Base-by-base conservation (phyloP, 1,284 basidiomycete species). In the Sphagnurus paluster region DNA sequence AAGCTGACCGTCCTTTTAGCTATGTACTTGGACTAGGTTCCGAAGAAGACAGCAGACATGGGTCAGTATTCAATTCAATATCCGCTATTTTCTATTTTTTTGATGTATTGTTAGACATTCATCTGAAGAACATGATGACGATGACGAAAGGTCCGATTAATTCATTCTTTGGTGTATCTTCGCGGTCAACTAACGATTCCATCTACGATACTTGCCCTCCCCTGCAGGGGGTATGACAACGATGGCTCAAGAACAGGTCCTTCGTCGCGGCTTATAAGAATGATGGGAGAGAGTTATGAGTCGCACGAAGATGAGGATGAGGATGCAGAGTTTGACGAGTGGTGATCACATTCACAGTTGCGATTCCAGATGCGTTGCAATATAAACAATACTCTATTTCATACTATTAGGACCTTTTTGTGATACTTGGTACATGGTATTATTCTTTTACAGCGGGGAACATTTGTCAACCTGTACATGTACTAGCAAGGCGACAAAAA, bases 231-330 rank as follows among this genome's bases (percentile, higher is more conserved):
- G 24, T 54, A 54, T 21, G 52, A 42, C 8, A 44, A 54, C 14
- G 52, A 54, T 25, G 52, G 42, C 19, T 54, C 52, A 11, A 52
- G 47, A 23, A 39, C 38, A 17, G 52, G 52, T 30, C 52, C 52
- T 24, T 48, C 52, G 17, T 52, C 49, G 13, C 46, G 52, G 35
- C 41, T 52, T 9, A 5, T 42, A 23, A 37, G 52, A 24, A 14
- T 54, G 36, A 48, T 54, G 46, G 40, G 36, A 17, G 26, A 35
- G 14, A 23, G 23, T 14, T 2, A 19, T 2, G 35, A 43, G n/a
- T 17, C 32, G 16, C 29, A 33, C 19, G 20, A 42, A 1, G 36
- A 43, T 19, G 42, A 38, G 3, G 46, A 33, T 14, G 25, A 30
- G 0, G 44, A 25, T 5, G 39, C 34, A 13, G 39, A 36, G n/a